Conservation (phyloP, 1,284 basidiomycete genomes). For the Heterobasidion occidentale region DNA sequence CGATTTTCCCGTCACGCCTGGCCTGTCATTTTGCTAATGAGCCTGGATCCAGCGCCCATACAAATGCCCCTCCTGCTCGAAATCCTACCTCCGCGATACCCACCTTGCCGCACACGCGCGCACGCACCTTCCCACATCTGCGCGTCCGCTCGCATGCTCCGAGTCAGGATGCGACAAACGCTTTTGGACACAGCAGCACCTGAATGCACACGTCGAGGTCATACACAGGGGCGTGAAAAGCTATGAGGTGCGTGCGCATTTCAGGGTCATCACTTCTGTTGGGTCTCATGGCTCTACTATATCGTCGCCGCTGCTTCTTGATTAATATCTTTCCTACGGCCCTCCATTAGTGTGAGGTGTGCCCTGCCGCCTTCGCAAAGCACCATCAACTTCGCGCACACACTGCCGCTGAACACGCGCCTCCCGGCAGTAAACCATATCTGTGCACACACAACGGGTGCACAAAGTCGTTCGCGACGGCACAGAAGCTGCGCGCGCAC, state of each 20-base stretch:
- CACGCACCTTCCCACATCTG: conserved; percentile 65
- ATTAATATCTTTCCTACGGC: conserved; percentile 9
- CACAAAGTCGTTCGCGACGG: conserved; percentile 70
- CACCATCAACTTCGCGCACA: conserved; percentile 78
- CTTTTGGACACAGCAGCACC: conserved; percentile 90
- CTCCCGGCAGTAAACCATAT: conserved; percentile 77
- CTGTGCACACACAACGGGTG: conserved; percentile 68
- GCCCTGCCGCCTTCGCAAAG: conserved; percentile 67
- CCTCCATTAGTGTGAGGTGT: conserved; percentile 56
- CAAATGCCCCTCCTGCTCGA: conserved; percentile 66
- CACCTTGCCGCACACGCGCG: conserved; percentile 84
- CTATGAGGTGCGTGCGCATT: conserved; percentile 37
- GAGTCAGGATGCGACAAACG: conserved; percentile 61
- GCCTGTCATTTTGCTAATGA: too few relatives aligned
- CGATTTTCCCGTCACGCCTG: too few relatives aligned
- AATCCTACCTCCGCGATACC: conserved; percentile 78
- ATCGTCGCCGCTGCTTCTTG: neutral
- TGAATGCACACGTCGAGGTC: conserved; percentile 59
- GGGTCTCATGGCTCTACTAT: neutral
- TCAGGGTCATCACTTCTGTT: neutral
- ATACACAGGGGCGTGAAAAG: conserved; percentile 55
- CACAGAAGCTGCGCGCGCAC: conserved; percentile 75
- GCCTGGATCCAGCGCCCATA: conserved; percentile 63
- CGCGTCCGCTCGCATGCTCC: conserved; percentile 61
- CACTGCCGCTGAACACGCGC: conserved; percentile 61